Base-by-base conservation (phyloP, 805 yeast genomes). In the Teunomyces lycoperdinae region DNA sequence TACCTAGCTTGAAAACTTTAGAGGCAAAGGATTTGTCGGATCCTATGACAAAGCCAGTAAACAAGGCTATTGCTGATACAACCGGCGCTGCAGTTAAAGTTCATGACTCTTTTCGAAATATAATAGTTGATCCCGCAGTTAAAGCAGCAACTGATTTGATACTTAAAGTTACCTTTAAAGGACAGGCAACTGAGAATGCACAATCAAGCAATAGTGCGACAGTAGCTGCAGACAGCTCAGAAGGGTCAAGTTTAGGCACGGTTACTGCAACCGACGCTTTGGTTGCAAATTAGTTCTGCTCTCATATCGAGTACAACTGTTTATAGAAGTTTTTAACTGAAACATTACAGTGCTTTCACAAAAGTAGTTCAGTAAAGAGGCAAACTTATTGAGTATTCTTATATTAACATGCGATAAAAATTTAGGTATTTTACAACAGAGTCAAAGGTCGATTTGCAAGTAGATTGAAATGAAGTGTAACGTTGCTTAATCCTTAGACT, bases 1-100 rank as follows among this genome's bases (percentile, higher is more conserved):
- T 80, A 16, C 96, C 96, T 3, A 69, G 72, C 33, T 66, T 84
- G 47, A 80, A 81, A 67, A 77, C 85, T 1, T 64, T 77, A 29
- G 78, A 80, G 44, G 74, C 73, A 60, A 67, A 70, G 42, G 79
- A 75, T 49, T 58, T 83, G 42, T 73, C 77, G 33, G 73, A 74
- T 43, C 70, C 78, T 2, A 61, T 80, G 24, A 28, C 78, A 48
- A 68, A 71, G 45, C 92, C 94, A 27, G 16, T 41, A 1, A 29
- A 42, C 17, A 31, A 30, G 13, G 35, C 38, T 9, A 27, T 29
- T n/a, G 38, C 34, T 29, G 44, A 26, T 11, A 36, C 40, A n/a
- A 13, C 14, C n/a, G 9, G 9, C 31, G 13, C 31, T 20, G 45
- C 31, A 10, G 30, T n/a, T 24, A 27, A 40, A 40, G 43, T 40